These are phyloP conservation scores for Aspergillus luchuensis DNA, from an alignment of 2,329 filamentous ascomycete genomes.

Conservation along the genomic window DNA sequence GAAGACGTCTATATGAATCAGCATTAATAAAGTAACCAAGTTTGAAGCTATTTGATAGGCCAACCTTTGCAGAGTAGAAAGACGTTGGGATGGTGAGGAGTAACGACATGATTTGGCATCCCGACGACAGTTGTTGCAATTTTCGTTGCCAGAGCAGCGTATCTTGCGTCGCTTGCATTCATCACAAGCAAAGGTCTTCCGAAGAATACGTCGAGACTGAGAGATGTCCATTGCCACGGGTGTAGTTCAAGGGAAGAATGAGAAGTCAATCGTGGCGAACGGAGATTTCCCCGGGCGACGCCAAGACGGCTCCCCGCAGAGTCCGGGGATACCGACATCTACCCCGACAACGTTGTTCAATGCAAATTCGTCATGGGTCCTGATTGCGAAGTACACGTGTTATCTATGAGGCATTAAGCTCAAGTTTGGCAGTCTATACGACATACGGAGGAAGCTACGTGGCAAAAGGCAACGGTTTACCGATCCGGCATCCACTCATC, in stretches of 20 bases:
- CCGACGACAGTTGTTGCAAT: conserved; percentile 19
- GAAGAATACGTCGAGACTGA: conserved; percentile 18
- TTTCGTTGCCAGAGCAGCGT: conserved; percentile 23
- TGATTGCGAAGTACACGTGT: background rate
- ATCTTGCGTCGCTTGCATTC: conserved; percentile 24
- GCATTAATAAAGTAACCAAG: background rate
- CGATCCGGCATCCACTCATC: background rate
- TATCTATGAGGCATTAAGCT: background rate
- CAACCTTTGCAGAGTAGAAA: conserved; percentile 20
- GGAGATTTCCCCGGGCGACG: background rate
- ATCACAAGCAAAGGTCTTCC: conserved; percentile 24
- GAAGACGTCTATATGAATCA: conserved; percentile 13
- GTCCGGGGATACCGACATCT: background rate
- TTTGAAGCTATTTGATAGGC: background rate
- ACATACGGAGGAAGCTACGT: background rate
- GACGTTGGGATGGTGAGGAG: conserved; percentile 20
- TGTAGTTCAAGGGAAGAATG: background rate
- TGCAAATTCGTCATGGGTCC: background rate
- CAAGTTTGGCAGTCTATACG: background rate
- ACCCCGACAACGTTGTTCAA: background rate
- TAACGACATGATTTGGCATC: conserved; percentile 22
- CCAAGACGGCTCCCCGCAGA: background rate
- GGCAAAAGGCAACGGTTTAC: background rate
- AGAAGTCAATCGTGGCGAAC: background rate
- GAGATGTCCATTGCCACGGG: background rate